Conservation (phyloP, 257 asterid genomes). For the Craterostigma plantagineum region DNA sequence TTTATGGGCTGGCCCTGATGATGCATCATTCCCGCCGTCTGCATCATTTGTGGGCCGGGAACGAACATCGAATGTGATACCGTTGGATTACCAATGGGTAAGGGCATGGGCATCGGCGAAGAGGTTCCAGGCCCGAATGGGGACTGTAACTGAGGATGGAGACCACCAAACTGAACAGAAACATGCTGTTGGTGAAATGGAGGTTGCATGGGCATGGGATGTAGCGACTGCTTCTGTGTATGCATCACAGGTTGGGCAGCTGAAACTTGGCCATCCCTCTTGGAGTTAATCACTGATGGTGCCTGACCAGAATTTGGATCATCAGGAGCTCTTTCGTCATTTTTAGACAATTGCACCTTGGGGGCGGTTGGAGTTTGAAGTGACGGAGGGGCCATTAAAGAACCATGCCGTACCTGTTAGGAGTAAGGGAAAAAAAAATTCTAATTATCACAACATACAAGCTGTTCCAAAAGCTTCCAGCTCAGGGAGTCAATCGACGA, state of each 20-base stretch:
- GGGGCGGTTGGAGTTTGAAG: constrained; percentile 42
- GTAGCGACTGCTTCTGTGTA: constrained; percentile 39
- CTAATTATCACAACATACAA: constrained; percentile 2
- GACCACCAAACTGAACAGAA: constrained; percentile 59
- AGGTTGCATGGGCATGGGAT: constrained; percentile 46
- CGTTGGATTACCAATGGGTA: constrained; percentile 50
- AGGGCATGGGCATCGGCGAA: constrained; percentile 39
- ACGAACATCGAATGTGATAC: constrained; percentile 57
- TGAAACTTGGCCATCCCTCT: constrained; percentile 43
- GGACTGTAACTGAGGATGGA: constrained; percentile 61
- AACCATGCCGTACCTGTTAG: constrained; percentile 44
- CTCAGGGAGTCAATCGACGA: too few relatives aligned
- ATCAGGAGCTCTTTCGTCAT: constrained; percentile 26
- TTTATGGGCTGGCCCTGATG: constrained; percentile 56
- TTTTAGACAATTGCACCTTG: constrained; percentile 38
- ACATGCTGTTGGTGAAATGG: constrained; percentile 45
- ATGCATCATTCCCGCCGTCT: constrained; percentile 63
- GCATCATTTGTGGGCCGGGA: constrained; percentile 49
- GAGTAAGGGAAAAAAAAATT: background rate
- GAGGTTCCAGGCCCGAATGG: constrained; percentile 57
- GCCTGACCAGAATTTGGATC: constrained; percentile 29
- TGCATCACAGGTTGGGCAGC: constrained; percentile 32
- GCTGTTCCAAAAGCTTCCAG: constrained; percentile 1
- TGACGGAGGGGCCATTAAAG: constrained; percentile 26
- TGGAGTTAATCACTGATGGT: constrained; percentile 27